Base-by-base conservation (phyloP, 495 filamentous ascomycete species). In the Aspergillus indologenus region DNA sequence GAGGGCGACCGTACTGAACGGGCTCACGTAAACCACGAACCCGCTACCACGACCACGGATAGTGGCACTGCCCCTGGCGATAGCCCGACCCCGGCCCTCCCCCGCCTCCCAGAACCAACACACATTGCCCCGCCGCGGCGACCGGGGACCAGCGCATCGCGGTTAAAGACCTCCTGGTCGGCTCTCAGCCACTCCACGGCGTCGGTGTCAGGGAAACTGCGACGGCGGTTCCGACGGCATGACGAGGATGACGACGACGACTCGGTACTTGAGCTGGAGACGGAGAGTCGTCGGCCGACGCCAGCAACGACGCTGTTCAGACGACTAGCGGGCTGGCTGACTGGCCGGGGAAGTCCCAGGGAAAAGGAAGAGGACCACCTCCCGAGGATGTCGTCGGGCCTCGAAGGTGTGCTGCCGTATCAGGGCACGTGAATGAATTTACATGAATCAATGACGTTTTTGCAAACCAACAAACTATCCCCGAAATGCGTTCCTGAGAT, bases 131-230 rank as follows among this genome's bases (percentile, higher is more conserved):
- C 47, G 3, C 17, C 17, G n/a, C n/a, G 23, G 5, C 31, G 40
- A 1, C 56, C 47, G 12, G 47, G 31, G 19, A 52, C 56, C 7
- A 52, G 45, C 4, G 29, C 56, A 1, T 52, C 47, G 4, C 12
- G 56, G 45, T 18, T 52, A 11, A 52, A 58, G 20, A 44, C 56
- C 19, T 52, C 40, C 31, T 58, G 56, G 56, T 20, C 47, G 6
- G n/a, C 48, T 6, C 15, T 49, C 20, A 56, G n/a, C 45, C 34
- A 11, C 12, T 40, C 34, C 34, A 40, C 34, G 34, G 34, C 34
- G 5, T 40, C 34, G 2, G 34, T 40, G 34, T 40, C 34, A 11
- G 5, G 6, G 34, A 40, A 40, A 40, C 34, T 40, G 12, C 5
- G 12, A 40, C 34, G 34, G 34, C 5, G 12, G 34, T 40, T 40